Conservation (phyloP, 345 rosid genomes). For the Theobroma cacao region DNA sequence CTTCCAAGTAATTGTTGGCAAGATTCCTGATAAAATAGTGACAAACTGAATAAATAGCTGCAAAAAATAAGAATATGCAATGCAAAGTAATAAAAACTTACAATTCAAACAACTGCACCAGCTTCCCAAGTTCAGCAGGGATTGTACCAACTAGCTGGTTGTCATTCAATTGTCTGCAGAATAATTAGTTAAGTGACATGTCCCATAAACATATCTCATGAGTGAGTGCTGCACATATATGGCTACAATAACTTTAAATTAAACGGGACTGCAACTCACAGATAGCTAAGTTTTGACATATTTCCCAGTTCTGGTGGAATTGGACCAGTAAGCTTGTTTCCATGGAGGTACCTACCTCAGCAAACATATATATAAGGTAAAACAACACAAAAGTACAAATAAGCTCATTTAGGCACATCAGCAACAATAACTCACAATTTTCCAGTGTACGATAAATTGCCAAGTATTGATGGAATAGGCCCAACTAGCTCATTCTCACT, state of each 20-base stretch:
- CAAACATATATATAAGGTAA: background rate
- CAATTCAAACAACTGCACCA: slow-evolving; percentile 92
- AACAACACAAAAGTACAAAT: background rate
- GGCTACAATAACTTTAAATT: background rate
- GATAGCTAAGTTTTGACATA: slow-evolving; percentile 91
- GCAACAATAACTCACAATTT: slow-evolving; percentile 58
- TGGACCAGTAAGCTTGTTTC: slow-evolving; percentile 80
- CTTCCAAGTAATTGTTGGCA: slow-evolving; percentile 76
- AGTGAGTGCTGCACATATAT: background rate
- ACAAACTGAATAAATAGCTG: background rate
- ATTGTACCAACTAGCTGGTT: slow-evolving; percentile 68
- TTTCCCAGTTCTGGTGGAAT: slow-evolving; percentile 98
- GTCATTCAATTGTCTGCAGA: slow-evolving; percentile 73
- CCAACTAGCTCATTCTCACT: slow-evolving; percentile 93
- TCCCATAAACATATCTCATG: background rate
- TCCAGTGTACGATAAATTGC: slow-evolving; percentile 87
- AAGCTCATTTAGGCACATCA: background rate
- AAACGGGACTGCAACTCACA: slow-evolving; percentile 41
- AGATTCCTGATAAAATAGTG: slow-evolving; percentile 59
- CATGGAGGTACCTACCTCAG: slow-evolving; percentile 73
- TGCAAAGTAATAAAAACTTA: slow-evolving; percentile 26
- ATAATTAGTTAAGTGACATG: background rate
- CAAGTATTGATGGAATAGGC: slow-evolving; percentile 83
- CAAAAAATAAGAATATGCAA: background rate
- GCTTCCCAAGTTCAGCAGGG: slow-evolving; percentile 92